Evolutionary conservation across 2,329 filamentous ascomycete genomes (phyloP).

Genomic region (Ascocoryne sarcoides): DNA sequence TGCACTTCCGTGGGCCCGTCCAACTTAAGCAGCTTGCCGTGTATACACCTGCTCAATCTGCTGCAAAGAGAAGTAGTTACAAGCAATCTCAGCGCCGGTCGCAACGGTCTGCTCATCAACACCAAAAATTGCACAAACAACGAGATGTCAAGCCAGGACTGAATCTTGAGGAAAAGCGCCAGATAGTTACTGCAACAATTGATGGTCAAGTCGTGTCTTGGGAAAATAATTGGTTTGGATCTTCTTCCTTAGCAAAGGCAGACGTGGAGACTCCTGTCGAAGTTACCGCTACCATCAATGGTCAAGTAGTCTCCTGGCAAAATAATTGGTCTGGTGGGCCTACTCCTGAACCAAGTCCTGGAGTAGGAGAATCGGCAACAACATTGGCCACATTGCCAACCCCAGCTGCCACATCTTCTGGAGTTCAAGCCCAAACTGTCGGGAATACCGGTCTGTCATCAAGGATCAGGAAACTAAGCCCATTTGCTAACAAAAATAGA

Average conservation of each 20-base stretch:
- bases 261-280: slow-evolving; percentile 6
- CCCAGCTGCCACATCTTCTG: too few species aligned
- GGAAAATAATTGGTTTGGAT: slow-evolving; percentile 43
- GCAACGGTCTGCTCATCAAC: slow-evolving; percentile 34
- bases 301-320: slow-evolving; percentile 18
- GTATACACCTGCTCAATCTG: slow-evolving; percentile 44
- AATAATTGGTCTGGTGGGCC: slow-evolving; percentile 11
- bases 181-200: slow-evolving; percentile 46
- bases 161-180: slow-evolving; percentile 36
- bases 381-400: background rate
- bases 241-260: slow-evolving; percentile 7
- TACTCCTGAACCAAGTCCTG: background rate
- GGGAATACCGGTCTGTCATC: too few species aligned
- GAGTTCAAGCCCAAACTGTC: too few species aligned
- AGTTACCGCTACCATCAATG: slow-evolving; percentile 21
- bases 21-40: slow-evolving; percentile 59
- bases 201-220: slow-evolving; percentile 49
- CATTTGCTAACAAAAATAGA: too few species aligned
- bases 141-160: slow-evolving; percentile 27
- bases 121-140: slow-evolving; percentile 37
- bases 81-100: background rate
- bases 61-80: slow-evolving; percentile 2
- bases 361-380: too few species aligned
- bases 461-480: too few species aligned
- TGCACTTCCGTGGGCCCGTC: slow-evolving; percentile 65